Base-by-base conservation (phyloP, 169 alveolate species). In the Plasmodium cynomolgi region DNA sequence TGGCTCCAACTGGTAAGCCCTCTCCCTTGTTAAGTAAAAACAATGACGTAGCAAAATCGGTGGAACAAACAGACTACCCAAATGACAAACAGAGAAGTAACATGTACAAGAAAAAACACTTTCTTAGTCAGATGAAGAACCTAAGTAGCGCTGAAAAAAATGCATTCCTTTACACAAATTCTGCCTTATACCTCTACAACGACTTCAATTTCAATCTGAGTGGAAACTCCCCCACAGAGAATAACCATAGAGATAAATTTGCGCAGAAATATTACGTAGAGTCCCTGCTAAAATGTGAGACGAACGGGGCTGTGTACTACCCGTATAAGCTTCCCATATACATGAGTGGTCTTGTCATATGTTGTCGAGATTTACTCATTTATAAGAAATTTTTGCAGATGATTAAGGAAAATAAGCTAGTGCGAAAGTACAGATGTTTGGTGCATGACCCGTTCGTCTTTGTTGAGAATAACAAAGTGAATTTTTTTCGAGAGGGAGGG, bases 301-400 rank as follows among this genome's bases (percentile, higher is more conserved):
- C 33, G 17, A 26, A n/a, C 50, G 68, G 31, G 4, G 81, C 29
- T n/a, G 37, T 81, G 6, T 91, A 81, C 75, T 91, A 39, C 58
- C 95, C 95, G 11, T 91, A 91, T 77, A 91, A 91, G 50, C 62
- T 91, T 7, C 95, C 95, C 20, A 81, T 81, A 81, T 91, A 91
- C 20, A 91, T 91, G 84, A 91, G 95, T 68, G 95, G 95, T 6
- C 39, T 91, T 7, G 81, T 91, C 1, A 91, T 91, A 91, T 91
- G 95, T 72, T 91, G 95, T 73, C 34, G 71, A 13, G 92, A 91
- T 72, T 72, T 44, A 44, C 39, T 44, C 37, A 82, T 91, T 47
- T 91, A 91, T 74, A 91, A 82, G 23, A 81, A 81, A 23, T 91
- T 91, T 83, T 8, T 91, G 20, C 71, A 83, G 56, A 82, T 91